Conservation (phyloP, 306 rosid genomes). For the Mucuna pruriens region DNA sequence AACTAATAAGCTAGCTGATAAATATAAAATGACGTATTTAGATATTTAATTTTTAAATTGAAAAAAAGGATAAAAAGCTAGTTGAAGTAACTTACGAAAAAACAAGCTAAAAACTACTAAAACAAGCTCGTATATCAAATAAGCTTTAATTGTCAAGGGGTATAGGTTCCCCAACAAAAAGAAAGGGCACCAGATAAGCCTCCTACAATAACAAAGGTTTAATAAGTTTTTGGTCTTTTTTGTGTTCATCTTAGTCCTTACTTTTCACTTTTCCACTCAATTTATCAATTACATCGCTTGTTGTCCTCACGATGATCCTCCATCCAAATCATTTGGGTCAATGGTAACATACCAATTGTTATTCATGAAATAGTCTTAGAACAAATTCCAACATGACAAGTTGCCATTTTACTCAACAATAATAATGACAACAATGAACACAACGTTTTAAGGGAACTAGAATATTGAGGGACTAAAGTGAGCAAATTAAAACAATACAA, state of each 20-base stretch:
- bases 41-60: no score
- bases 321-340: no score
- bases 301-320: no score
- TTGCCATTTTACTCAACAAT: neutral
- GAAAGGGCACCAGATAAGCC: neutral
- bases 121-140: no score
- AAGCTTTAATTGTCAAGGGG: neutral
- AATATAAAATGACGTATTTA: no score
- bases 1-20: no score
- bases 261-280: neutral
- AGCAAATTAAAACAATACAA: slow-evolving; percentile 7
- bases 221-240: no score
- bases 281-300: neutral
- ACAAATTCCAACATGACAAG: neutral
- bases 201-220: neutral
- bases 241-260: neutral
- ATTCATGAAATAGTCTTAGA: neutral
- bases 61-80: no score
- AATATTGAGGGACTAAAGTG: neutral
- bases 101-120: no score
- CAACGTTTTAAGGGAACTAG: neutral
- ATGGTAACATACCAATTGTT: neutral
- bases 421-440: neutral
- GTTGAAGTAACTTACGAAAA: no score
- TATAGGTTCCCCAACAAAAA: neutral